Evolutionary conservation across 1,139 yeast genomes (phyloP).

Genomic region (Suhomyces taliae): DNA sequence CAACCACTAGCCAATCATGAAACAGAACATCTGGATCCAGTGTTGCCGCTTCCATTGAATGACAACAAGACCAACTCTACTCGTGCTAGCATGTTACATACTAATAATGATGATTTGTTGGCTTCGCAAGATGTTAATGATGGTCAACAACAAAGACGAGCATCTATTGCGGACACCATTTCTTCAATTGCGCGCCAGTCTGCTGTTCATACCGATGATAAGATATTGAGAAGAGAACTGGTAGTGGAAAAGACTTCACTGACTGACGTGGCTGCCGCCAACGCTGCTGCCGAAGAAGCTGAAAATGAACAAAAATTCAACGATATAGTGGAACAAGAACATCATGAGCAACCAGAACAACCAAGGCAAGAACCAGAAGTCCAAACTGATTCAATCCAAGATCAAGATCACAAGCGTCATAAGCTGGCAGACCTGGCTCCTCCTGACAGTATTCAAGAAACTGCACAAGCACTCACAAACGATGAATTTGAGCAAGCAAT

Average conservation of each 20-base stretch:
- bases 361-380: background rate
- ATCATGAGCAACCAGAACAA: background rate
- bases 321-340: no score
- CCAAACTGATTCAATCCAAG: background rate
- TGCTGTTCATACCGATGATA: constrained; percentile 15
- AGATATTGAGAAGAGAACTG: constrained; percentile 13
- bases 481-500: constrained; percentile 14
- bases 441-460: background rate
- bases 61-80: constrained; percentile 5
- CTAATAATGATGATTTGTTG: constrained; percentile 1
- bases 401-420: background rate
- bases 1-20: background rate
- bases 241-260: background rate
- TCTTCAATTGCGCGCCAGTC: constrained; percentile 16
- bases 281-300: background rate
- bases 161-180: constrained; percentile 16
- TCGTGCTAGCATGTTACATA: constrained; percentile 6
- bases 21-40: background rate
- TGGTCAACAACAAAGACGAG: constrained; percentile 3
- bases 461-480: background rate
- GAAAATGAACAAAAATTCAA: background rate
- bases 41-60: constrained; percentile 2
- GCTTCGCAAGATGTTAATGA: background rate
- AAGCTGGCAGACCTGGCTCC: background rate
- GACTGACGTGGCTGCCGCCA: background rate